Conservation (phyloP, 2,329 filamentous ascomycete genomes). For the Trichoderma atroviride region DNA sequence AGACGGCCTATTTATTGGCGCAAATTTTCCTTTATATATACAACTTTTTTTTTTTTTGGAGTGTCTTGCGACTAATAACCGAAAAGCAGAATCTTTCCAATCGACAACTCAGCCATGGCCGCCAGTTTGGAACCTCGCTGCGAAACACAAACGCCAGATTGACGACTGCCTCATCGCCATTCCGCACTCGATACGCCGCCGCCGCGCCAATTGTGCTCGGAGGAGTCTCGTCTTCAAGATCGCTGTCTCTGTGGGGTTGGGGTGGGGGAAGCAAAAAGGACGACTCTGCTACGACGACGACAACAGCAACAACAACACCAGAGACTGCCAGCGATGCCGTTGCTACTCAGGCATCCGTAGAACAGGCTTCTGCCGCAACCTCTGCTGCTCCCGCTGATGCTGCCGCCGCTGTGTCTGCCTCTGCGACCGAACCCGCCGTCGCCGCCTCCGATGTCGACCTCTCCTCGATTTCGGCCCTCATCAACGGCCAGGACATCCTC, state of each 20-base stretch:
- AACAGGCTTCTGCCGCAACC: not conserved
- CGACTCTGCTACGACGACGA: conserved; percentile 28
- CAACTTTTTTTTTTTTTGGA: not conserved
- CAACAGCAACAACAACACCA: conserved; percentile 30
- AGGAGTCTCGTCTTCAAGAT: conserved; percentile 37
- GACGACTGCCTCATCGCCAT: conserved; percentile 32
- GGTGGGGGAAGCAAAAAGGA: conserved; percentile 38
- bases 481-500: conserved; percentile 50
- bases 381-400: conserved; percentile 27
- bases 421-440: conserved; percentile 32
- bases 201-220: conserved; percentile 38
- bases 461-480: conserved; percentile 40
- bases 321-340: conserved; percentile 29
- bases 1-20: not conserved
- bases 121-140: conserved; percentile 42
- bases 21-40: conserved; percentile 17
- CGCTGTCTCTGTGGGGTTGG: conserved; percentile 44
- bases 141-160: conserved; percentile 32
- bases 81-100: conserved; percentile 33
- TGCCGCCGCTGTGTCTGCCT: conserved; percentile 29
- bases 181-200: conserved; percentile 30
- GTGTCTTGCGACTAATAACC: not conserved
- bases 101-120: conserved; percentile 40
- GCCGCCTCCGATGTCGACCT: conserved; percentile 41
- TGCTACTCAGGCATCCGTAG: conserved; percentile 16